Evolutionary conservation across 306 rosid species (phyloP).

Genomic region (Notholithocarpus densiflorus): DNA sequence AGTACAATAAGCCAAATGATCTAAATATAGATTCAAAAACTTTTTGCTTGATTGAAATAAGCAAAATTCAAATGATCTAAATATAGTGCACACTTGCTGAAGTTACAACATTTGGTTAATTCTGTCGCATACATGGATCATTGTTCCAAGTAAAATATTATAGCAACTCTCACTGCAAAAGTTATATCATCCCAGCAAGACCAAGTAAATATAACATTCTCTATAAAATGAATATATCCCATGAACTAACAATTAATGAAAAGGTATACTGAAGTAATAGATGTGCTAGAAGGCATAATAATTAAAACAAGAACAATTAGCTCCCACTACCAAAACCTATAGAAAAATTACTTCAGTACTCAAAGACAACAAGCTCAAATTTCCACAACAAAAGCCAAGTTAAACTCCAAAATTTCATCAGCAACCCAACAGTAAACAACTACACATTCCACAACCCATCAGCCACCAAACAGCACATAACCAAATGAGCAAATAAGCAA

Average conservation of each 20-base stretch:
- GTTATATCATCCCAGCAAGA: background rate
- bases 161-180: background rate
- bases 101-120: background rate
- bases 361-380: no score
- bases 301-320: constrained; percentile 9
- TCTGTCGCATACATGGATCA: background rate
- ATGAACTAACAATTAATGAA: constrained; percentile 3
- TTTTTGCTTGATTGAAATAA: background rate
- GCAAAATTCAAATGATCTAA: background rate
- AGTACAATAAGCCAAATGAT: background rate
- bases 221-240: background rate
- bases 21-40: background rate
- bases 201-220: background rate
- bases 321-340: background rate
- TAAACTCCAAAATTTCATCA: no score
- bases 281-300: constrained; percentile 1
- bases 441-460: no score
- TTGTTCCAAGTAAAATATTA: background rate
- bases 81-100: background rate
- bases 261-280: no score
- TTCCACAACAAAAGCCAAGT: no score
- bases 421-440: no score
- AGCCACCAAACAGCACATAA: no score
- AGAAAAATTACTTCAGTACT: no score
- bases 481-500: no score